Percentiles rank a stretch among this genome's conserved stretches.
phyloP scores from a whole-genome alignment of 352 stramenopile genomes.

The Thraustochytrium aureum region DNA sequence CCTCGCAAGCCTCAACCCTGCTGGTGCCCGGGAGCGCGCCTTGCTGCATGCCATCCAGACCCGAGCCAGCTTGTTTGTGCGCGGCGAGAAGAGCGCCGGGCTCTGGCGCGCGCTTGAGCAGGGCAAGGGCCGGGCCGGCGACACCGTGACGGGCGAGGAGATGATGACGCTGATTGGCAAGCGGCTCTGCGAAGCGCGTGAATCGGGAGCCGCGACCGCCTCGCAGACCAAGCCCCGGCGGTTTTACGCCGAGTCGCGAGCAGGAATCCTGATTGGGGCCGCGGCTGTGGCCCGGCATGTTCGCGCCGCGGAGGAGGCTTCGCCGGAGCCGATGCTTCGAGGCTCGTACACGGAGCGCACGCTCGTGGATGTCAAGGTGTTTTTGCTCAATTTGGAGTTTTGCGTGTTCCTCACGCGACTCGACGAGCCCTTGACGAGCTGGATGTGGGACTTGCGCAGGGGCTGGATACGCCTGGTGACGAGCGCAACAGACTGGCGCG shows the following conservation, averaged over 20 bases:
- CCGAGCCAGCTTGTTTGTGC: conserved; percentile 29
- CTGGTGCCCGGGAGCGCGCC: conserved; percentile 22
- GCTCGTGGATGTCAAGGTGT: conserved; percentile 39
- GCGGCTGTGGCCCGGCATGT: neutral
- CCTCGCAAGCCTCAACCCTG: conserved; percentile 42
- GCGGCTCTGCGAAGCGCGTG: neutral
- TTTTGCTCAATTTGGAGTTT: conserved; percentile 49
- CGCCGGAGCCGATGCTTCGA: neutral
- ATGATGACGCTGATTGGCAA: conserved; percentile 18
- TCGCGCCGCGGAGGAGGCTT: conserved; percentile 6
- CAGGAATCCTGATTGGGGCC: neutral
- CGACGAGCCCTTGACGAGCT: conserved; percentile 17
- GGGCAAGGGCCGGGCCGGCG: neutral
- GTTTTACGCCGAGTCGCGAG: neutral
- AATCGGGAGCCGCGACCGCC: neutral
- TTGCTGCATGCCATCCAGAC: conserved; percentile 26
- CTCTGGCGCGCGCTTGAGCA: neutral
- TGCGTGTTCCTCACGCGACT: conserved; percentile 9
- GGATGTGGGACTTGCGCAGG: conserved; percentile 1
- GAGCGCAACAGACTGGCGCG: conserved; percentile 37
- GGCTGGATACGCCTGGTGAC: conserved; percentile 48
- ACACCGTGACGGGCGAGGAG: neutral
- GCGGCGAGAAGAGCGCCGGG: neutral
- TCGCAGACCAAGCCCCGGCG: neutral
- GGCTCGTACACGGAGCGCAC: conserved; percentile 8